Conservation (phyloP, 148 eudicot species). For the Rhododendron vialii region DNA sequence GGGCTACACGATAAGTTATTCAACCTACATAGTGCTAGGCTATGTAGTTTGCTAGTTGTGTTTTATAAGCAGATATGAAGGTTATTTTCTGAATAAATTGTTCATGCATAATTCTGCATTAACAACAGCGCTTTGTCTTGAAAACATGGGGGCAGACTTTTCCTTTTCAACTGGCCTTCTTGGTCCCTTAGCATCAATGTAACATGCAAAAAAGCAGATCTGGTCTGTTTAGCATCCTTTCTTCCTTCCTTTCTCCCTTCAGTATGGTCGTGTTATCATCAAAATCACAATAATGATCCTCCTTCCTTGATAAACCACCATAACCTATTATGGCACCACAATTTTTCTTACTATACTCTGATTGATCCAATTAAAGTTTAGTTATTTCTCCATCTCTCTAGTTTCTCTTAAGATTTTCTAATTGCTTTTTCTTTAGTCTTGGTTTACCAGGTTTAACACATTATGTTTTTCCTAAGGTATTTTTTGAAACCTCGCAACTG, state of each 20-base stretch:
- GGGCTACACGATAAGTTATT: background rate
- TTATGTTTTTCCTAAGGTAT: background rate
- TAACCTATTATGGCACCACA: background rate
- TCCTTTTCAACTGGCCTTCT: background rate
- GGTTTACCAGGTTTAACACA: background rate
- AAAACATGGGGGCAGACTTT: background rate
- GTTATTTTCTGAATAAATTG: background rate
- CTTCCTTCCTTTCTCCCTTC: background rate
- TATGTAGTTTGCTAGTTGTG: background rate
- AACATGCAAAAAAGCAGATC: background rate
- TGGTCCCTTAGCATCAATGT: background rate
- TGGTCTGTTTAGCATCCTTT: background rate
- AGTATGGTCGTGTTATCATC: background rate
- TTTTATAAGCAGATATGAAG: background rate
- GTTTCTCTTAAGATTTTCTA: background rate
- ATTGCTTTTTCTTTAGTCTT: background rate
- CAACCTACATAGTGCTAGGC: background rate
- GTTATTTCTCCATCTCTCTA: background rate
- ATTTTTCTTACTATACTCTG: background rate
- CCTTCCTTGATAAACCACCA: background rate
- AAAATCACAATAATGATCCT: background rate
- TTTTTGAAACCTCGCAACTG: background rate
- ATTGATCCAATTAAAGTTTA: background rate
- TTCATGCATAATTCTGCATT: background rate
- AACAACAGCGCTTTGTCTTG: background rate